Evolutionary conservation across 2,329 filamentous ascomycete species (phyloP).

Genomic region (Pseudogymnoascus sp.): DNA sequence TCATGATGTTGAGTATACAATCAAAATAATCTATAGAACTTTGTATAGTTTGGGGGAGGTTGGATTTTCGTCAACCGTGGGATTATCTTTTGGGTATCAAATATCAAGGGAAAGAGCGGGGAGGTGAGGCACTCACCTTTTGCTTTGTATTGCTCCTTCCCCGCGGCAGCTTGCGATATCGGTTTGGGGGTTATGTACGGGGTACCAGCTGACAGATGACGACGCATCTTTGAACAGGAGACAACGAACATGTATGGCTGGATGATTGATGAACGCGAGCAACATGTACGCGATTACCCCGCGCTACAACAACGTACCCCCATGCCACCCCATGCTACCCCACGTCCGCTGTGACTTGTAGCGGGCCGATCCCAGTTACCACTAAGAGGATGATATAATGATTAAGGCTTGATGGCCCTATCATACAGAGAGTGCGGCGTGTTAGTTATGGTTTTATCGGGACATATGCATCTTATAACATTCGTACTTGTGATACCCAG

Average conservation of each 20-base stretch:
- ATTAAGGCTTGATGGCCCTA: slow-evolving; percentile 1
- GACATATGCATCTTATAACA: background rate
- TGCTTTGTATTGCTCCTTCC: background rate
- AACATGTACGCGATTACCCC: background rate
- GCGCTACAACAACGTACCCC: background rate
- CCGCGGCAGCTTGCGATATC: background rate
- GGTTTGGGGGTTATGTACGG: slow-evolving; percentile 7
- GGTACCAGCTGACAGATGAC: slow-evolving; percentile 9
- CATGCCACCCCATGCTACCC: background rate
- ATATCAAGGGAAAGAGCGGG: background rate
- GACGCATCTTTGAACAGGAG: background rate
- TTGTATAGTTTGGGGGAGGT: background rate
- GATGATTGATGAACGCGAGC: slow-evolving; percentile 3
- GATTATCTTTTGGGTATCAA: background rate
- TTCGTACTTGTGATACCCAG: background rate
- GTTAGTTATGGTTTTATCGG: background rate
- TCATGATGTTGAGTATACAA: background rate
- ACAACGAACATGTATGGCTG: background rate
- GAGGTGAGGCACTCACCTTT: background rate
- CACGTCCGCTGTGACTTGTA: background rate
- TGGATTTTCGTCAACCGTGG: background rate
- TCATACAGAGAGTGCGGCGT: background rate
- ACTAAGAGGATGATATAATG: slow-evolving; percentile 8
- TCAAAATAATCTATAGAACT: background rate
- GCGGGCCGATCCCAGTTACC: slow-evolving; percentile 3